Evolutionary conservation across 1,284 basidiomycete species (phyloP), one percentile per base, ranked within the genome.

Genomic region (Malassezia japonica): DNA sequence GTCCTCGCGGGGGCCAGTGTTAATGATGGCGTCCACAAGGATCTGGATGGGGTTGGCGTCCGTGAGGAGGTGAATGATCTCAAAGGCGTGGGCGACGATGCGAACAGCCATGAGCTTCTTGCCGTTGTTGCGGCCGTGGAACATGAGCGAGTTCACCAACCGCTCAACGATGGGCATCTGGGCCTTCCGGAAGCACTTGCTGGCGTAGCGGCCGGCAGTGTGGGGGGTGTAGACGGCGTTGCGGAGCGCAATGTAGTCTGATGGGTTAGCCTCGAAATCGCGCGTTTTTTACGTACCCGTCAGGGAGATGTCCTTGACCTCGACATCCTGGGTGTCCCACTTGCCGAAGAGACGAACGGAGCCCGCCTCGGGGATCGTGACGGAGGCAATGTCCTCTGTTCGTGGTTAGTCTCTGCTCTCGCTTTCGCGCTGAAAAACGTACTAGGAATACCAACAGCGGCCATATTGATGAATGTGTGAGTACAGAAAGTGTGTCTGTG

Each of bases 61-160:
- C 71, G 89, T 90, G 77, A 99, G 87, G 75, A 99, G 88, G 82
- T 98, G 86, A 78, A 98, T 94, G 78, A 99, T 94, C 80, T 99
- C 94, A 76, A 98, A 99, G 50, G 94, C 88, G 78, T 99, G 94
- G 60, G 90, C 87, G 71, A 99, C 94, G 72, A 99, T 99, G 78
- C 94, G 90, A 77, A 99, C 88, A 70, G 94, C 86, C 79, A 99
- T 80, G 76, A 96, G 84, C 80, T 98, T 98, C 82, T 98, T 98
- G 75, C 94, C 94, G 80, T 94, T 98, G 86, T 99, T 99, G 78
- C 94, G 90, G 65, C 94, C 94, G 80, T 98, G 95, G 92, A 98
- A 98, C 94, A 98, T 72, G 54, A 71, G 62, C 15, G 50, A 54
- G 82, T 96, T 92, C 64, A 98, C 92, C 68, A 98, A 81, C 74